Percentiles rank a stretch among this genome's conserved stretches.
phyloP scores from a whole-genome alignment of 2,329 filamentous ascomycete genomes.

The Fusarium papillatum region DNA sequence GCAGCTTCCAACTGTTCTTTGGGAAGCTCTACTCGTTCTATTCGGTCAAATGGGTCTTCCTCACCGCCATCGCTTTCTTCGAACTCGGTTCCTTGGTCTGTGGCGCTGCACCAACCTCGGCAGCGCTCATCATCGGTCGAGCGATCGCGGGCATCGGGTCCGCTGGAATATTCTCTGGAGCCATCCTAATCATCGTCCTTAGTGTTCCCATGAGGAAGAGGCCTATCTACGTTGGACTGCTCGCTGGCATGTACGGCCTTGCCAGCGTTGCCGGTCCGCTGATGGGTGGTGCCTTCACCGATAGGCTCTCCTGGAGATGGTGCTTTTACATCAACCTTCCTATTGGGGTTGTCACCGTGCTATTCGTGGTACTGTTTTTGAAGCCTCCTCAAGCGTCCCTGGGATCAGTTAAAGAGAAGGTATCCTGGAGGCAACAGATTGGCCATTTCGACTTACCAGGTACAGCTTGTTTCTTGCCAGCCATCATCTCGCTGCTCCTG shows the following conservation, averaged over 20 bases:
- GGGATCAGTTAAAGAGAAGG: background rate
- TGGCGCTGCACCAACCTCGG: conserved; percentile 56
- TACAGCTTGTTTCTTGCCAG: conserved; percentile 28
- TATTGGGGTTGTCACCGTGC: conserved; percentile 45
- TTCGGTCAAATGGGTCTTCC: conserved; percentile 61
- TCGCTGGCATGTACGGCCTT: conserved; percentile 48
- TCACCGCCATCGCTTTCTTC: conserved; percentile 62
- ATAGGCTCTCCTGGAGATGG: conserved; percentile 36
- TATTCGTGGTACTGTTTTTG: conserved; percentile 45
- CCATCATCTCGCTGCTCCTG: conserved; percentile 1
- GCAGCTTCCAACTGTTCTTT: conserved; percentile 19
- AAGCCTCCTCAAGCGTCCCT: conserved; percentile 46
- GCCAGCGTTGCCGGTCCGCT: conserved; percentile 49
- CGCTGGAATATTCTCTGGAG: conserved; percentile 61
- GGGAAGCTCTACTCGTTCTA: conserved; percentile 64
- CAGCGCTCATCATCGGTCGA: conserved; percentile 62
- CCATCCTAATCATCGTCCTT: conserved; percentile 62
- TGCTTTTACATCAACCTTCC: conserved; percentile 30
- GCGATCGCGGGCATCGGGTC: conserved; percentile 60
- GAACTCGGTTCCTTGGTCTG: conserved; percentile 67
- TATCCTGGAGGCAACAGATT: conserved; percentile 49
- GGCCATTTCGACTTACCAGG: conserved; percentile 53
- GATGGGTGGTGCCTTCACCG: conserved; percentile 50
- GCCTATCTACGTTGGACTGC: conserved; percentile 45
- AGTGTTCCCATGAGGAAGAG: conserved; percentile 47